Evolutionary conservation across 371 early-diverging fungal genomes (phyloP), one percentile per base, ranked within the genome.

Genomic region (Mucor sp.): DNA sequence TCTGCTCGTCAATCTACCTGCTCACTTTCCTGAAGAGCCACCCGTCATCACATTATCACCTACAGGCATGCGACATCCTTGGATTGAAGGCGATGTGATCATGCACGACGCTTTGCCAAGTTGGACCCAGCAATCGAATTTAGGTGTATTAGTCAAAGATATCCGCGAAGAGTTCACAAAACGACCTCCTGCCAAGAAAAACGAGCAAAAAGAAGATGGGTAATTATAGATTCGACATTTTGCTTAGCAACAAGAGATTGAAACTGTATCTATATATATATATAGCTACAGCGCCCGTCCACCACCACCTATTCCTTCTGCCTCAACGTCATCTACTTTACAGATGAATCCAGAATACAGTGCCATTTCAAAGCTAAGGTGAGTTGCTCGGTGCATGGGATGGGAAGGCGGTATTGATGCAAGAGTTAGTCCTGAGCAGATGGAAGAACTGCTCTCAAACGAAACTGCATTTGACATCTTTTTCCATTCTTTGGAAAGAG

Each of bases 21-120:
- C 82, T 28, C 65, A 64, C 8, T 88, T 86, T 48, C 88, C 88
- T 1, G 85, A 86, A 21, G 83, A 81, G 19, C 79, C 87, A 32
- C 88, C 88, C 15, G 79, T 81, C n/a, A 80, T 88, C 62, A 86
- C 88, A 4, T 73, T 88, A 21, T 77, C 81, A 33, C 88, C 88
- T 7, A 77, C 78, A 7, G 83, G 84, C 14, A 67, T 83, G 74
- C 64, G 80, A 19, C 88, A 88, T 70, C 83, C 86, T 17, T 85
- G 84, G 82, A 75, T 88, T 15, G 86, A 88, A 17, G 71, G 81
- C 12, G 82, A 82, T 58, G 80, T 81, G 14, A 76, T 88, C 58
- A 68, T 82, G 58, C 73, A 76, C 44, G 80, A 78, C 30, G 72
- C 71, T 28, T 63, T 78, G 30, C 62, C 60, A 15, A 66, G 53